Percentiles rank a stretch among this genome's conserved stretches.
phyloP scores from a whole-genome alignment of 257 asterid genomes.

The Lithospermum erythrorhizon region DNA sequence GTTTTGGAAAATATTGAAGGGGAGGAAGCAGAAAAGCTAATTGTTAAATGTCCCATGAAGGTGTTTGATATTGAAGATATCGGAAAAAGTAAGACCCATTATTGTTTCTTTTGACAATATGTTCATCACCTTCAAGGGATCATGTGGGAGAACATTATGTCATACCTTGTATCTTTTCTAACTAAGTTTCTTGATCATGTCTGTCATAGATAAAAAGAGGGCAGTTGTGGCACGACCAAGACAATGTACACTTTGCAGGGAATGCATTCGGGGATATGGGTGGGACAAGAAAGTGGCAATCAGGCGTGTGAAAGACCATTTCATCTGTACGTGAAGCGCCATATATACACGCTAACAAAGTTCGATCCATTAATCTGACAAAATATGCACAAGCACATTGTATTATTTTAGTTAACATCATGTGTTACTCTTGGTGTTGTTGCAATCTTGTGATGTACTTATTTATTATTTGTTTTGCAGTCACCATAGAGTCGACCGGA shows the following conservation, averaged over 20 bases:
- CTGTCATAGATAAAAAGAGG: conserved; percentile 1
- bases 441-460: conserved; percentile 1
- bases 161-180: no score
- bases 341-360: no score
- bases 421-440: no score
- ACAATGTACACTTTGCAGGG: no score
- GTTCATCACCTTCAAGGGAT: not conserved
- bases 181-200: not conserved
- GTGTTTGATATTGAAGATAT: conserved; percentile 93
- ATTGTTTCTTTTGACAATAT: not conserved
- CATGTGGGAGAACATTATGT: not conserved
- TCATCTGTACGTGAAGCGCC: conserved; percentile 61
- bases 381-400: no score
- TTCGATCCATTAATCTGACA: no score
- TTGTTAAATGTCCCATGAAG: conserved; percentile 68
- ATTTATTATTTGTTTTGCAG: conserved; percentile 24
- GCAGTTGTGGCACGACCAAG: no score
- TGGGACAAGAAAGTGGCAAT: conserved; percentile 44
- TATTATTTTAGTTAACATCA: no score
- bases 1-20: conserved; percentile 58
- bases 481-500: conserved; percentile 84
- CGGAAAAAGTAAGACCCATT: conserved; percentile 40
- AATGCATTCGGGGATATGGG: no score
- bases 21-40: conserved; percentile 70
- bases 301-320: conserved; percentile 82